Evolutionary conservation across 2,329 filamentous ascomycete species (phyloP).

Genomic region (Aspergillus neotritici): DNA sequence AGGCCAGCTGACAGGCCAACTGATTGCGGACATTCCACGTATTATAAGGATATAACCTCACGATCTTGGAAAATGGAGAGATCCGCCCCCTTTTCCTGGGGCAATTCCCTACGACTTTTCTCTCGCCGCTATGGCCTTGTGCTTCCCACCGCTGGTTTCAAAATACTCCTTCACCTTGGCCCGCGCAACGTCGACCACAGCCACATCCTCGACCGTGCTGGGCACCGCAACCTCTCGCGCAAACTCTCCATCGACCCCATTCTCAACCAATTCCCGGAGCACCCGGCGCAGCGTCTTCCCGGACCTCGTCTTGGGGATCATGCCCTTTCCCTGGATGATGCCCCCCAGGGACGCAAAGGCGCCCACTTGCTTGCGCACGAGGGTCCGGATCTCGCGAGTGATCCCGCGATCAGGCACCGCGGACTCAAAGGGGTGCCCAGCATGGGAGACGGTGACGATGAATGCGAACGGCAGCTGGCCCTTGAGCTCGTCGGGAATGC

Average conservation of each 20-base stretch:
- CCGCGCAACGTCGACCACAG: neutral
- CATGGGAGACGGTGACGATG: constrained; percentile 64
- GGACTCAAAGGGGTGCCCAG: neutral
- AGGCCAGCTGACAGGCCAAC: too few relatives aligned
- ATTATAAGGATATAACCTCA: too few relatives aligned
- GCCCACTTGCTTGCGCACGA: constrained; percentile 2
- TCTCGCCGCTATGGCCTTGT: neutral
- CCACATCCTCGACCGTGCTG: constrained; percentile 2
- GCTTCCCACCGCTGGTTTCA: neutral
- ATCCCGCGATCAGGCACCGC: neutral
- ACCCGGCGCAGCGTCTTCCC: constrained; percentile 5
- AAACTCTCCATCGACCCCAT: constrained; percentile 1
- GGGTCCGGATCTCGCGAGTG: neutral
- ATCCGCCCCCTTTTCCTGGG: too few relatives aligned
- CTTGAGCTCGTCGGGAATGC: constrained; percentile 81
- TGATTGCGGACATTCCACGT: too few relatives aligned
- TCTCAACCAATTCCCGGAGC: constrained; percentile 3
- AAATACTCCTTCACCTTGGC: constrained; percentile 4
- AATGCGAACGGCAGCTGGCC: constrained; percentile 94
- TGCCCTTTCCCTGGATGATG: constrained; percentile 1
- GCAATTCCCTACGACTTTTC: constrained; percentile 2
- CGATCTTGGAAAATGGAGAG: too few relatives aligned
- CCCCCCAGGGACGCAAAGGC: constrained; percentile 1
- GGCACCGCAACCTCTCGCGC: neutral
- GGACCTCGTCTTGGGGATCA: constrained; percentile 7